A percentile compares a stretch with the other conserved stretches of the same genome.
These are phyloP conservation scores for Plasmodium coatneyi DNA, from an alignment of 169 alveolate genomes.

Conservation along the genomic window DNA sequence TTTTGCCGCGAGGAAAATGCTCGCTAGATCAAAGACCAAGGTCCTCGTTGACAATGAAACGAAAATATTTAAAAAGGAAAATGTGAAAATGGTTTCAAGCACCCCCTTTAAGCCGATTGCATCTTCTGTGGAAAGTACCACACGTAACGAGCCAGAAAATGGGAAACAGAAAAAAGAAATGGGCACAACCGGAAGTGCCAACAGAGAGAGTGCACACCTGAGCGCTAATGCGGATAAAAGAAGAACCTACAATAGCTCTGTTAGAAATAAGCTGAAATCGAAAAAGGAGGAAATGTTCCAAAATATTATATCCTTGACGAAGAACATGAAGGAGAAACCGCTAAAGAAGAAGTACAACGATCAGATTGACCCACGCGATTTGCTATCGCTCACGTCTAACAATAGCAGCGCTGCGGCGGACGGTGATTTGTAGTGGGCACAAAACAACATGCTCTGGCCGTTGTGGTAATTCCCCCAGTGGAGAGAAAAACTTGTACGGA, in stretches of 20 bases:
- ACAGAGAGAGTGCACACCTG: not conserved
- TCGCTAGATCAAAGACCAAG: conserved; percentile 62
- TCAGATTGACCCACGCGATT: conserved; percentile 34
- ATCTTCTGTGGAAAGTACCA: conserved; percentile 24
- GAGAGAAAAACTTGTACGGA: not conserved
- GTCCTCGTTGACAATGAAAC: conserved; percentile 57
- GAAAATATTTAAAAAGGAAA: conserved; percentile 46
- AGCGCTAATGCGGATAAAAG: not conserved
- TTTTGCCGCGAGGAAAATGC: not conserved
- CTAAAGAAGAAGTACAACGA: conserved; percentile 49
- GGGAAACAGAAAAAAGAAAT: not conserved
- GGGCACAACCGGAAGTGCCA: not conserved
- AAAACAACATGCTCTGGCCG: not conserved
- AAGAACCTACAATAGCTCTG: not conserved
- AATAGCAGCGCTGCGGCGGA: conserved; percentile 35
- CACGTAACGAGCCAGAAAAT: not conserved
- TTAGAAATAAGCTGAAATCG: conserved; percentile 47
- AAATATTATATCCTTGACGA: conserved; percentile 61
- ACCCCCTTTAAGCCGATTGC: conserved; percentile 24
- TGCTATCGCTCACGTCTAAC: conserved; percentile 33
- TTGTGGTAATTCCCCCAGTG: not conserved
- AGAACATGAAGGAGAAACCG: conserved; percentile 62
- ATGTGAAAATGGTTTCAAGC: conserved; percentile 60
- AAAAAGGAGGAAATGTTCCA: conserved; percentile 55
- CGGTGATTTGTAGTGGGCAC: not conserved